phyloP scores from a whole-genome alignment of 345 rosid genomes.

The Erodium maritimum region DNA sequence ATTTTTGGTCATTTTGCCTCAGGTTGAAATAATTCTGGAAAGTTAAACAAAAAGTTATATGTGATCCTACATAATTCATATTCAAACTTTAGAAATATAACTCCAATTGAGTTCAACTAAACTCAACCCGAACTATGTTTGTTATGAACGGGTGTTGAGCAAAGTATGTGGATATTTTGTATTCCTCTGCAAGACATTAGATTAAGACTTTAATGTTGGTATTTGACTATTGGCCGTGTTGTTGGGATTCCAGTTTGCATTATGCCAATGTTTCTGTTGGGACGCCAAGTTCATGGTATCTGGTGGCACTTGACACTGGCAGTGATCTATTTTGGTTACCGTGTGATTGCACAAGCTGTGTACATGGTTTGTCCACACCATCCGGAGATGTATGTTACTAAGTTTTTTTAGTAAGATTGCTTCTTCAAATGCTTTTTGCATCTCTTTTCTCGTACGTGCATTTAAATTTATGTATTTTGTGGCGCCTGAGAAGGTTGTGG shows the following conservation, averaged over 20 bases:
- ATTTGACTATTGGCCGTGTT: neutral
- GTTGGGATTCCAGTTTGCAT: constrained; percentile 48
- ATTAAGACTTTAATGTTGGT: neutral
- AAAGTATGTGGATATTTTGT: neutral
- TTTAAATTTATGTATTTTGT: no score
- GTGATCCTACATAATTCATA: no score
- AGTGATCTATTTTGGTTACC: constrained; percentile 95
- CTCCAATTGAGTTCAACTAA: neutral
- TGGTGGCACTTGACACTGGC: constrained; percentile 92
- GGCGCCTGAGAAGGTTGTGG: no score
- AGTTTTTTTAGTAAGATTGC: neutral
- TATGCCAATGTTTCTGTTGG: constrained; percentile 78
- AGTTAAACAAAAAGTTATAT: no score
- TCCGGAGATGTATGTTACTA: constrained; percentile 24
- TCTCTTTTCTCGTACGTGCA: neutral
- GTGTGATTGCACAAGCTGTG: constrained; percentile 63
- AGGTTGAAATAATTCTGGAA: neutral
- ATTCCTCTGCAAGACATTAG: neutral
- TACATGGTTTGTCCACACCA: constrained; percentile 22
- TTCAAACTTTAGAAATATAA: neutral
- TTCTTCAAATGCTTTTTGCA: neutral
- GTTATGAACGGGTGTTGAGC: neutral
- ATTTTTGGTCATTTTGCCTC: neutral
- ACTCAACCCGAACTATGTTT: no score
- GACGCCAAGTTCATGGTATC: constrained; percentile 49